Evolutionary conservation across 1,284 basidiomycete genomes (phyloP).

Genomic region (Hypsizygus ulmarius): DNA sequence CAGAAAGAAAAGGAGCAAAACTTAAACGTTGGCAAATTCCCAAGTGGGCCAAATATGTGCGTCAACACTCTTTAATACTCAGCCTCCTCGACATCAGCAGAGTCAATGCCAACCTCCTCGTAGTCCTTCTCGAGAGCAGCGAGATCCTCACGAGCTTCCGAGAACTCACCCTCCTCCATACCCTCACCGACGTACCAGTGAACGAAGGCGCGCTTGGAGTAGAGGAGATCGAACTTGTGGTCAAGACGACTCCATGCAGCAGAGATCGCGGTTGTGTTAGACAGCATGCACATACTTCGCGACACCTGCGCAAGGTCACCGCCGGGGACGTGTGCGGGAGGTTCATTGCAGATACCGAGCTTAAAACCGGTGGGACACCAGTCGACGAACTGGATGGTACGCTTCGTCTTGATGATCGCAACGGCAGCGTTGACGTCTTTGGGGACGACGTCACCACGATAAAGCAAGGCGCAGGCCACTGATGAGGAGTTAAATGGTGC

Average conservation of each 20-base stretch:
- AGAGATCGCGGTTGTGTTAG: constrained; percentile 92
- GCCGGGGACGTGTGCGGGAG: constrained; percentile 88
- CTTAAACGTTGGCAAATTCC: constrained; percentile 24
- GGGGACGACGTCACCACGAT: constrained; percentile 96
- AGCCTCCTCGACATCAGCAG: constrained; percentile 78
- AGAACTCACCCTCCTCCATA: constrained; percentile 99
- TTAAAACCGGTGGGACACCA: constrained; percentile 99
- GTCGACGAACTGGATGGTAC: constrained; percentile 95
- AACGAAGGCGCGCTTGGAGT: constrained; percentile 90
- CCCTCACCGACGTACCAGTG: constrained; percentile 97
- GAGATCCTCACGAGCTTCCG: constrained; percentile 95
- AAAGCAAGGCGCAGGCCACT: constrained; percentile 88
- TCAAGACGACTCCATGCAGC: constrained; percentile 92
- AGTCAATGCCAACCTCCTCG: constrained; percentile 92
- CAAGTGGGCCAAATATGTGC: constrained; percentile 12
- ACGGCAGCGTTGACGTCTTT: constrained; percentile 96
- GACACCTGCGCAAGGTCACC: constrained; percentile 94
- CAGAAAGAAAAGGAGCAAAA: constrained; percentile 21
- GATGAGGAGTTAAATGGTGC: constrained; percentile 1
- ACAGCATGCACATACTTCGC: constrained; percentile 96
- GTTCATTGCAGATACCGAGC: constrained; percentile 97
- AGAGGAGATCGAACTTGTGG: constrained; percentile 94
- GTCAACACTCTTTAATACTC: constrained; percentile 23
- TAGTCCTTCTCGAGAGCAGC: constrained; percentile 97
- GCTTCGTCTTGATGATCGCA: constrained; percentile 94